These are phyloP conservation scores for Podospora bellae-mahoneyi DNA, from an alignment of 495 filamentous ascomycete species.

Conservation along the genomic window DNA sequence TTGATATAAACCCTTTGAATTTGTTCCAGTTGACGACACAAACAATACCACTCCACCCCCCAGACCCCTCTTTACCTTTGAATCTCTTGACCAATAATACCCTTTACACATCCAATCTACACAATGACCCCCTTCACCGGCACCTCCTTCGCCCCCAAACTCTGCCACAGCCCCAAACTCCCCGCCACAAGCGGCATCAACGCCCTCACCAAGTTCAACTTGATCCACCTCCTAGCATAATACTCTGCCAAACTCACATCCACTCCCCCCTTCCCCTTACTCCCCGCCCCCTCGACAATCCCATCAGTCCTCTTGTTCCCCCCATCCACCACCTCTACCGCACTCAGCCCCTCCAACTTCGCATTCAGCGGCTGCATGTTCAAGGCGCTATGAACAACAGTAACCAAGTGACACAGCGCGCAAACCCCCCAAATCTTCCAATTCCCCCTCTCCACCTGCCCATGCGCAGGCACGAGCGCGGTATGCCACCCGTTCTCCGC, in stretches of 20 bases:
- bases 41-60: too few species aligned
- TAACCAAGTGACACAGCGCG: slow-evolving; percentile 42
- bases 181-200: slow-evolving; percentile 44
- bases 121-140: slow-evolving; percentile 1
- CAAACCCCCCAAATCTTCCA: slow-evolving; percentile 42
- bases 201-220: slow-evolving; percentile 36
- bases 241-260: slow-evolving; percentile 36
- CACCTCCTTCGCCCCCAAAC: slow-evolving; percentile 16
- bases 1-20: too few species aligned
- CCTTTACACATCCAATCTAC: background rate
- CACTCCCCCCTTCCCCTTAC: slow-evolving; percentile 27
- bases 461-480: background rate
- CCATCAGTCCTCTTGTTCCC: background rate
- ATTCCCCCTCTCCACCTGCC: slow-evolving; percentile 23
- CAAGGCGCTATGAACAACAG: slow-evolving; percentile 44
- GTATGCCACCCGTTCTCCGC: slow-evolving; percentile 1
- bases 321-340: background rate
- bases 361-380: slow-evolving; percentile 53
- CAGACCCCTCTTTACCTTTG: background rate
- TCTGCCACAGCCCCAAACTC: slow-evolving; percentile 37
- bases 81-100: background rate
- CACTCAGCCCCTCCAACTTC: slow-evolving; percentile 39
- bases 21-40: too few species aligned
- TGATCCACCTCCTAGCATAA: slow-evolving; percentile 39
- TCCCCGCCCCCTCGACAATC: background rate